Base-by-base conservation (phyloP, 2,329 filamentous ascomycete genomes). In the Aspergillus sp. region DNA sequence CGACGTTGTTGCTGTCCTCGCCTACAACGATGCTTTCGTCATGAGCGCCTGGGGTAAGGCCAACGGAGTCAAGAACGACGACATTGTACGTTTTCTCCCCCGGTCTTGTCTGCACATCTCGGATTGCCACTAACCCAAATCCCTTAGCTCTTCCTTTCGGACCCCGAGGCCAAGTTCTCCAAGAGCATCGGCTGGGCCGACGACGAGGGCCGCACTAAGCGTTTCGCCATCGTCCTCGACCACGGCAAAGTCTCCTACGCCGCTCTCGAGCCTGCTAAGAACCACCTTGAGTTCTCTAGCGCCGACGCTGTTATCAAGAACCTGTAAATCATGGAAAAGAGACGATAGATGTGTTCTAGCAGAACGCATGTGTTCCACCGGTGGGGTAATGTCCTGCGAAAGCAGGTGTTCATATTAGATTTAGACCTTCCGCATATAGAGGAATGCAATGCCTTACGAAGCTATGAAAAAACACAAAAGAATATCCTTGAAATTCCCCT, bases 1-100 rank as follows among this genome's bases (percentile, higher is more conserved):
- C 65, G 91, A 96, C 76, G 77, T 89, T 62, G 85, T 96, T 69
- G 84, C 91, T 65, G 86, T 95, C 71, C 88, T 96, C 70, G 90
- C 91, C 59, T 88, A 81, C 81, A 96, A 96, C 78, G 92, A 96
- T 77, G 81, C 87, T 63, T 96, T 83, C 73, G 91, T 96, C 75
- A 93, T 93, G 90, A 88, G 86, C 68, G 91, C 90, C 55, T 95
- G 90, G 90, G 89, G 86, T 78, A 96, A 96, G 84, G 91, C 91
- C 71, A 93, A 96, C 78, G 82, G 83, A 53, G 82, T 93, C 71
- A 87, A 84, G 71, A 86, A 87, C 63, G 88, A 93, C 66, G 83
- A 84, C 68, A 85, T 89, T 68, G 82, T 87, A 75, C 58, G 81
- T 76, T 41, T 7, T 45, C 47, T 31, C 23, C 23, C 17, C 6